Base-by-base conservation (phyloP, 2,329 filamentous ascomycete species). In the Diplodia sapinea region DNA sequence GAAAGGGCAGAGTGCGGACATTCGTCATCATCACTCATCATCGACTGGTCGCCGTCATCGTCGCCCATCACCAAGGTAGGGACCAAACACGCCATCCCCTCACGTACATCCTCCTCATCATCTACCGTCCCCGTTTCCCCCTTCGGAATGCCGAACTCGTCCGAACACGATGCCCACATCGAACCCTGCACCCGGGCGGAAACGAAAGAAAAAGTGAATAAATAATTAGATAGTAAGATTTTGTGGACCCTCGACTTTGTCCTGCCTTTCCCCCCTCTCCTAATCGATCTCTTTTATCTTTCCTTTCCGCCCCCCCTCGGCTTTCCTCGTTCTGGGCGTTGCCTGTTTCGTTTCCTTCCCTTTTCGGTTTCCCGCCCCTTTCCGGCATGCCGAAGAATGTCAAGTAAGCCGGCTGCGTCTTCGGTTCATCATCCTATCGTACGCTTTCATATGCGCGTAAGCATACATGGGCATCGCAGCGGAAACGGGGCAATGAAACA, bases 21-120 rank as follows among this genome's bases (percentile, higher is more conserved):
- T 38, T 59, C 33, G 55, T 59, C 55, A 59, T 59, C 55, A 47
- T 59, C 55, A 33, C 23, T 43, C 55, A 29, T 57, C 54, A 47
- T n/a, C 55, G 23, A 26, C 11, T 9, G 33, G 33, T 36, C 33
- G 12, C 47, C 23, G 55, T 59, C 55, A 59, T 49, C 17, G 3
- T 47, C 17, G 43, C 43, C 40, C 40, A 33, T 33, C 40, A 36
- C 15, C n/a, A 33, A 61, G 4, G 11, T 5, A 55, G 56, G 12
- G 38, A 59, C 17, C 20, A 43, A 43, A 62, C 43, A 23, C 40
- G 43, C 57, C 17, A 62, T 50, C 40, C 38, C 56, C 57, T 43
- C 38, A 62, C n/a, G 43, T 33, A 47, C 38, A 15, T 17, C 20
- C 38, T 15, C 26, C 33, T 26, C 38, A 38, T 47, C 38, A 23